Evolutionary conservation across 1,284 basidiomycete species (phyloP).

Genomic region (Rhodotorula sp.): DNA sequence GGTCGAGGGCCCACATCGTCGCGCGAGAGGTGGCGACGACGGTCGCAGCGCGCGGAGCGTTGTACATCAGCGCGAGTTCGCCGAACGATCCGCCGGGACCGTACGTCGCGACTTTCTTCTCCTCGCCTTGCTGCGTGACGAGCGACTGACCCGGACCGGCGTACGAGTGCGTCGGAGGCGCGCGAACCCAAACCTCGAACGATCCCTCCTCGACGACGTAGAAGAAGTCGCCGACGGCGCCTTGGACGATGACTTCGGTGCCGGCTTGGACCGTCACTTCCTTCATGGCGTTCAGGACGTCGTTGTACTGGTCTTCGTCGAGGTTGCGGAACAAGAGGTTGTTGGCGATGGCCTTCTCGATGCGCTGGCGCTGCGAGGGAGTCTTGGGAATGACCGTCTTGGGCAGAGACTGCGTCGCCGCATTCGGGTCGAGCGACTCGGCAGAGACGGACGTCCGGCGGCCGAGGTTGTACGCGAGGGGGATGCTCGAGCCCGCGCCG

Average conservation of each 20-base stretch:
- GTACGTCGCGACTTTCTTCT: conserved; percentile 81
- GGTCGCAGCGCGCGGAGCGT: conserved; percentile 90
- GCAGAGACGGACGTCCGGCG: conserved; percentile 92
- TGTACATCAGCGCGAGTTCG: conserved; percentile 97
- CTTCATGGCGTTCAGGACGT: conserved; percentile 93
- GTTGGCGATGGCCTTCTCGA: conserved; percentile 78
- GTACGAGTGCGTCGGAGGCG: conserved; percentile 37
- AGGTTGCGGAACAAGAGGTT: conserved; percentile 96
- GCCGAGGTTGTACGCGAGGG: conserved; percentile 55
- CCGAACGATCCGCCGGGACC: conserved; percentile 86
- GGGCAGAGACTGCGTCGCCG: conserved; percentile 52
- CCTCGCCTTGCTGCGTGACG: conserved; percentile 47
- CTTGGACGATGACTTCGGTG: conserved; percentile 90
- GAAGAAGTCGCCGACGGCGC: conserved; percentile 95
- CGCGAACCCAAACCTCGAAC: conserved; percentile 76
- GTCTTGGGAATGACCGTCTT: conserved; percentile 73
- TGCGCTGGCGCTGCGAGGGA: conserved; percentile 77
- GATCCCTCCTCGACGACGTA: conserved; percentile 92
- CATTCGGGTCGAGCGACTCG: conserved; percentile 79
- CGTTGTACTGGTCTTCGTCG: conserved; percentile 90
- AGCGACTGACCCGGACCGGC: conserved; percentile 37
- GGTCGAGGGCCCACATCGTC: conserved; percentile 91
- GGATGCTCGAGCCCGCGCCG: conserved; percentile 12
- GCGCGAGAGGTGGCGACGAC: conserved; percentile 78
- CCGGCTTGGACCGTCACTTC: conserved; percentile 71